Evolutionary conservation across 257 asterid species (phyloP), one percentile per base, ranked within the genome.

Genomic region (Solanum paucissectum): DNA sequence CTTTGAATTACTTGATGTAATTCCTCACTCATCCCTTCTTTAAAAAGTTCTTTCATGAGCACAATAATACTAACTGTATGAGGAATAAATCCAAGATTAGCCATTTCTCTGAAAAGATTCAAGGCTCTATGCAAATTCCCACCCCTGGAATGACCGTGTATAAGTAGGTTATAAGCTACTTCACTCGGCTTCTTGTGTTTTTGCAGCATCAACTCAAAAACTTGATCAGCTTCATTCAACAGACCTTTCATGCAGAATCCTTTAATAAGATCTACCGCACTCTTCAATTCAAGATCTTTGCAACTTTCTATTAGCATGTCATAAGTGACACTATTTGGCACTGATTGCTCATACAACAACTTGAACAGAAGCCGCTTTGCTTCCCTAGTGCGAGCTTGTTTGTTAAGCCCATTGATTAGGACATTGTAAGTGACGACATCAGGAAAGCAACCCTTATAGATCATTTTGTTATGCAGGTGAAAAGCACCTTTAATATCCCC

Each of bases 211-310:
- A 90, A 91, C 77, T 90, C 85, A 71, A 93, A 93, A 90, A 94
- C 96, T 68, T 86, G 87, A 87, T 93, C 99, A 6, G 98, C 99
- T 89, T 96, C 96, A 29, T 88, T 90, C 94, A 94, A 93, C 94
- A 96, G 87, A 58, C 98, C 98, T 84, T 95, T 95, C 94, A 96
- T 94, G 95, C 98, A 96, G 92, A 96, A 95, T 72, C 98, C 98
- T 86, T 96, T 95, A 36, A 96, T 90, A 27, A 96, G 98, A 86
- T 94, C 94, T 83, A 87, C 86, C 13, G 66, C 93, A 83, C 92
- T 93, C 89, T 89, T 92, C 87, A 91, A 94, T 81, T 92, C 95
- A 23, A 88, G 87, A 84, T 89, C 90, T 60, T 93, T 89, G 32
- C 99, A 96, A 60, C 95, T 92, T 85, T 95, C 95, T 87, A 96